A percentile compares a stretch with the other conserved stretches of the same genome.
Conservation (phyloP, 495 filamentous ascomycete genomes). For the Penicillium soppii region DNA sequence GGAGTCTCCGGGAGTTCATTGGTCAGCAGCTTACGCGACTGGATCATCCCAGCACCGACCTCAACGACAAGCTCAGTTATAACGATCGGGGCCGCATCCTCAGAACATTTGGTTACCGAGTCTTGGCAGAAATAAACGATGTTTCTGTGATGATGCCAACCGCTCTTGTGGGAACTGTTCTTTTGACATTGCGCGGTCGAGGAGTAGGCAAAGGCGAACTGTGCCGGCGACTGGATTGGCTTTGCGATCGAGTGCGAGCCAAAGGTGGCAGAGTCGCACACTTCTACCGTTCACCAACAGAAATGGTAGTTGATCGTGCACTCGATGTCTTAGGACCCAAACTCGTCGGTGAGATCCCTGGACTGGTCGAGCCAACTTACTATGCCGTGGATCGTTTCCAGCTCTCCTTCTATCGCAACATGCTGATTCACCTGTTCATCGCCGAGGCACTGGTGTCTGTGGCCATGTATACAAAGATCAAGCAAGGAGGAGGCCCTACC, state of each 20-base stretch:
- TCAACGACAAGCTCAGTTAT: constrained; percentile 40
- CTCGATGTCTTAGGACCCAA: constrained; percentile 88
- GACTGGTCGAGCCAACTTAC: constrained; percentile 82
- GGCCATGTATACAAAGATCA: constrained; percentile 85
- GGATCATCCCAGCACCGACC: constrained; percentile 27
- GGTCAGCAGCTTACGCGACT: constrained; percentile 63
- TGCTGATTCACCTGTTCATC: constrained; percentile 98
- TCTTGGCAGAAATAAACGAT: constrained; percentile 89
- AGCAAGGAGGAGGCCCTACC: constrained; percentile 78
- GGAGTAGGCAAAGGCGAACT: constrained; percentile 88
- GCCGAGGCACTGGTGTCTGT: constrained; percentile 85
- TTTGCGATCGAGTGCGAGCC: constrained; percentile 74
- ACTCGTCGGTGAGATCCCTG: constrained; percentile 76
- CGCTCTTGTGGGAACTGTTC: constrained; percentile 87
- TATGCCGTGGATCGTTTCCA: constrained; percentile 96
- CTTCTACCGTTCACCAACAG: constrained; percentile 76
- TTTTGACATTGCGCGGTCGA: constrained; percentile 86
- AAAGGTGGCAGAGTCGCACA: constrained; percentile 92
- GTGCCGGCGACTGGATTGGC: constrained; percentile 85
- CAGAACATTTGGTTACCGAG: constrained; percentile 82
- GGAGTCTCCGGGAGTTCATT: constrained; percentile 81
- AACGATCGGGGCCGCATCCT: constrained; percentile 63
- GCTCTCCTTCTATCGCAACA: constrained; percentile 95
- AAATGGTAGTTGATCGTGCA: constrained; percentile 81
- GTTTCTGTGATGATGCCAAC: constrained; percentile 98